Conservation (phyloP, 2,329 filamentous ascomycete species). For the Pseudofabraea citricarpa region DNA sequence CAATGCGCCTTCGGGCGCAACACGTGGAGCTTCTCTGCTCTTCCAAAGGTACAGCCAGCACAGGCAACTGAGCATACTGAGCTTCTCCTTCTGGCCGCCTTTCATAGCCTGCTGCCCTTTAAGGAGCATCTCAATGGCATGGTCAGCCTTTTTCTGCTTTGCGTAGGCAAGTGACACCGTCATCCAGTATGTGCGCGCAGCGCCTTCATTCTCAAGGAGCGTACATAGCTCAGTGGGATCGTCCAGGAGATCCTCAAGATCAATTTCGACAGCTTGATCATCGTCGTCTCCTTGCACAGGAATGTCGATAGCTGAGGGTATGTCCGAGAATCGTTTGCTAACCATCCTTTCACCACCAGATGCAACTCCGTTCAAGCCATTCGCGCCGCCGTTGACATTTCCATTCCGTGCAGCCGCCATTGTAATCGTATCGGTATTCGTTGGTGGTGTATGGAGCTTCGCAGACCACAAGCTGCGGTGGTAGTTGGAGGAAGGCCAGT, state of each 20-base stretch:
- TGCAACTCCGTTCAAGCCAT: slow-evolving; percentile 15
- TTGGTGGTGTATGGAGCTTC: not conserved
- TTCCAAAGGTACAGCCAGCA: slow-evolving; percentile 70
- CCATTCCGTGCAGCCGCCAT: slow-evolving; percentile 22
- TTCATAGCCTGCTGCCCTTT: slow-evolving; percentile 58
- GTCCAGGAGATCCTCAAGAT: slow-evolving; percentile 84
- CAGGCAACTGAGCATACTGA: slow-evolving; percentile 61
- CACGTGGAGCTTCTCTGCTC: slow-evolving; percentile 62
- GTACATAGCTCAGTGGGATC: slow-evolving; percentile 94
- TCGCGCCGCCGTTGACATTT: slow-evolving; percentile 20
- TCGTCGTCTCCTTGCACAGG: slow-evolving; percentile 62
- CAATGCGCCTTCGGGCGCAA: slow-evolving; percentile 57
- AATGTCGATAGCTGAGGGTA: slow-evolving; percentile 61
- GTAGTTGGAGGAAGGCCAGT: not conserved
- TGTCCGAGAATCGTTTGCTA: slow-evolving; percentile 54
- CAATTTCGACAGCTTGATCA: slow-evolving; percentile 78
- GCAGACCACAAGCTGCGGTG: not conserved
- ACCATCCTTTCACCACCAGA: slow-evolving; percentile 18
- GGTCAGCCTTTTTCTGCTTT: slow-evolving; percentile 89
- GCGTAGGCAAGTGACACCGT: slow-evolving; percentile 96
- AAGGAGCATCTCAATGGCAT: slow-evolving; percentile 68
- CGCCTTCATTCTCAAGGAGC: slow-evolving; percentile 88
- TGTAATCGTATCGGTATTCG: not conserved
- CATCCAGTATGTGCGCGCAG: slow-evolving; percentile 92
- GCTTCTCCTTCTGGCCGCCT: slow-evolving; percentile 58